Evolutionary conservation across 257 asterid genomes (phyloP).

Genomic region (Fraxinus excelsior): DNA sequence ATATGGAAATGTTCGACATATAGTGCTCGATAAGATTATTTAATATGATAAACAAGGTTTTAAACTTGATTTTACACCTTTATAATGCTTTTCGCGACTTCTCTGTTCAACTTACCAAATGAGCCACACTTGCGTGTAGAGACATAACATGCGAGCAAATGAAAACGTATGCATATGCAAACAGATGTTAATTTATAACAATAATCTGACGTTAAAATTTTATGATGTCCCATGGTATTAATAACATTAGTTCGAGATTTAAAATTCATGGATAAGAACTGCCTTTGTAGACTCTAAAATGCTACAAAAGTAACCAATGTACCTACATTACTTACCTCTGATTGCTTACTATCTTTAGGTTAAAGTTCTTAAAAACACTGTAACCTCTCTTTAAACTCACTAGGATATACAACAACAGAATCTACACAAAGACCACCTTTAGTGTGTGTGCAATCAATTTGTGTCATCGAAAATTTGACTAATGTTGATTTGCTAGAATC

Average conservation of each 20-base stretch:
- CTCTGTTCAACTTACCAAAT: not conserved
- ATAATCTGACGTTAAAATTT: no score
- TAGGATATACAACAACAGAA: constrained; percentile 71
- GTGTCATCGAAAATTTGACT: constrained; percentile 87
- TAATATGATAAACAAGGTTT: not conserved
- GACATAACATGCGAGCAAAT: not conserved
- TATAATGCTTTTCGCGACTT: not conserved
- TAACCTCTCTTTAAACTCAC: constrained; percentile 59
- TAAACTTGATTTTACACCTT: no score
- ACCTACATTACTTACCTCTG: not conserved
- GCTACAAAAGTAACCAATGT: not conserved
- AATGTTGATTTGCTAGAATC: constrained; percentile 39
- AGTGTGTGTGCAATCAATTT: constrained; percentile 90
- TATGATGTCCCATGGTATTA: no score
- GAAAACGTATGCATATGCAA: not conserved
- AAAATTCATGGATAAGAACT: not conserved
- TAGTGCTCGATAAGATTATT: not conserved
- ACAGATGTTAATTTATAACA: no score
- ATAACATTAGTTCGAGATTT: no score
- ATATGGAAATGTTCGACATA: not conserved
- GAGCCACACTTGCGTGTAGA: not conserved
- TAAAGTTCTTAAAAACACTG: constrained; percentile 48
- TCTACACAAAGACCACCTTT: constrained; percentile 94
- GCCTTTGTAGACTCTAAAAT: not conserved
- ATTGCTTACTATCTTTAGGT: constrained; percentile 25